Evolutionary conservation across 1,284 basidiomycete genomes (phyloP).

Genomic region (Papiliotrema terrestris): DNA sequence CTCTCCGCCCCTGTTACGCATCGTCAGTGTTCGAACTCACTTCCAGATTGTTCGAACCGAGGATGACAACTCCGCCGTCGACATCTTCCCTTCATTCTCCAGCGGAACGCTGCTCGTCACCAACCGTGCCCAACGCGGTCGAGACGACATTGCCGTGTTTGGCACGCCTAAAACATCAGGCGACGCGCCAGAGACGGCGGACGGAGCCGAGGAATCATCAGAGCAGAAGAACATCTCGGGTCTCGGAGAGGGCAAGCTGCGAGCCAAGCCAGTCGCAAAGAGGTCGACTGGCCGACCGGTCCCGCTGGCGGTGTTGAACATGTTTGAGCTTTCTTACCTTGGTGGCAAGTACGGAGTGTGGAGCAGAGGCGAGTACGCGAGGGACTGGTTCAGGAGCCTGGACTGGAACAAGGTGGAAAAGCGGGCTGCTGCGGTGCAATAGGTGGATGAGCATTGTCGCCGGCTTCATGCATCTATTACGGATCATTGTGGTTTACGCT

Average conservation of each 20-base stretch:
- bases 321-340: constrained; percentile 91
- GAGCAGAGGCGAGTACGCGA: constrained; percentile 87
- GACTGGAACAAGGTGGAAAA: constrained; percentile 72
- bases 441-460: too few relatives aligned
- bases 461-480: too few relatives aligned
- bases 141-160: constrained; percentile 28
- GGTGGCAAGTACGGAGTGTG: constrained; percentile 84
- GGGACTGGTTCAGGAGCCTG: constrained; percentile 81
- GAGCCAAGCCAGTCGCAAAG: constrained; percentile 1
- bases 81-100: constrained; percentile 65
- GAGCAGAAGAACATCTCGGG: background rate
- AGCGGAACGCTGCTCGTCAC: constrained; percentile 80
- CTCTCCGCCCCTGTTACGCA: constrained; percentile 46
- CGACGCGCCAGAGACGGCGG: background rate
- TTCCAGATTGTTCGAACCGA: constrained; percentile 37
- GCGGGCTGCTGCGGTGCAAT: constrained; percentile 5
- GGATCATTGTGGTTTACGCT: too few relatives aligned
- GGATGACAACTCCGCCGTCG: constrained; percentile 24
- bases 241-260: background rate
- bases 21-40: background rate
- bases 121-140: constrained; percentile 44
- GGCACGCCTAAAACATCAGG: constrained; percentile 18
- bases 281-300: constrained; percentile 16
- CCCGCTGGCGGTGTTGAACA: constrained; percentile 67
- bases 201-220: background rate